Evolutionary conservation across 140 eudicot genomes (phyloP), one percentile per base, ranked within the genome.

Genomic region (Cichorium intybus): DNA sequence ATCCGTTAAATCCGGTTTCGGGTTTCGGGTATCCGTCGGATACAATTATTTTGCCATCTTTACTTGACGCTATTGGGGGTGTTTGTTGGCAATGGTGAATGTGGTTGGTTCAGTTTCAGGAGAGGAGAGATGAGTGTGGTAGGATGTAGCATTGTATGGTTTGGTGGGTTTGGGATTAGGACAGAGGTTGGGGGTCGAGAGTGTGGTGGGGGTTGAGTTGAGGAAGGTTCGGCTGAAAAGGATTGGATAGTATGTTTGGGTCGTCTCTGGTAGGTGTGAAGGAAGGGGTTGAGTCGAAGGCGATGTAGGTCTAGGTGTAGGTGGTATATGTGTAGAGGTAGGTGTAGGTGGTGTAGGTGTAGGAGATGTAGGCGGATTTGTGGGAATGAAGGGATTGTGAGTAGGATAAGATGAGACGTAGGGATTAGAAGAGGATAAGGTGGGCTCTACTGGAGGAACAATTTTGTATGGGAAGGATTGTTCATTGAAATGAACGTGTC

Each of bases 91-190:
- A 50, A 50, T 20, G 26, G 56, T 17, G 20, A 50, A 50, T 0
- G 24, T 50, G 18, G 56, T 20, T 7, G 28, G 28, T 21, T 50
- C 56, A 4, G 23, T 50, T 16, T 50, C 56, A 9, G 14, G 56
- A 1, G 56, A 50, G 20, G 15, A 7, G 27, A 0, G 11, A 3
- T 50, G 27, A 10, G 56, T 50, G 20, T 50, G 56, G 27, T n/a
- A 60, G 6, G 54, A 37, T 22, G 35, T 21, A n/a, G 67, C 67
- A 61, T 6, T 41, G 2, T 2, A 61, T 0, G 67, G 37, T 41
- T 61, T 61, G 24, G 53, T 39, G 22, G 21, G 54, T 61, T 39
- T 61, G 3, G 67, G 67, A 41, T 61, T 61, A 0, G 53, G 67
- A 0, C 54, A 14, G 0, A 39, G 53, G 12, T 39, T 61, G 35